Evolutionary conservation across 2,329 filamentous ascomycete species (phyloP).

Genomic region (Chaetomium strumarium): DNA sequence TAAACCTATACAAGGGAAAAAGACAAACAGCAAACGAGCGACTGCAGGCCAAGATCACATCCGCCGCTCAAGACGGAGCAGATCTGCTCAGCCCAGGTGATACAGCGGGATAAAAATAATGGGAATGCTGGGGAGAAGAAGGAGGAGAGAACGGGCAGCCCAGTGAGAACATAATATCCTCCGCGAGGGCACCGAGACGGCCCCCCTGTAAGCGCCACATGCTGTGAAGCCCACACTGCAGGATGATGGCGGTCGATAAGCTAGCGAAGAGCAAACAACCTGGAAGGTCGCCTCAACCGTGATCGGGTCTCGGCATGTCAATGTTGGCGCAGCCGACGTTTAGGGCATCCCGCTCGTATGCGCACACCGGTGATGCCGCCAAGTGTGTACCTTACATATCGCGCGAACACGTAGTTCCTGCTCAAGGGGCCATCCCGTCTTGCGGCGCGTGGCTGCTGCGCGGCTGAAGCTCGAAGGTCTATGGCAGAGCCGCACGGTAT

Average conservation of each 20-base stretch:
- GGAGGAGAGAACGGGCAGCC: neutral
- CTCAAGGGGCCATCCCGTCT: no score
- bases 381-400: no score
- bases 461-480: constrained; percentile 4
- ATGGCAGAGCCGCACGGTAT: constrained; percentile 7
- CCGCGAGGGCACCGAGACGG: neutral
- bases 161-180: neutral
- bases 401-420: neutral
- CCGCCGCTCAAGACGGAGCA: constrained; percentile 6
- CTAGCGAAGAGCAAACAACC: constrained; percentile 2
- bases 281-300: neutral
- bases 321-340: neutral
- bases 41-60: constrained; percentile 6
- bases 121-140: neutral
- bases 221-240: constrained; percentile 10
- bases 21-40: constrained; percentile 12
- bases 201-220: constrained; percentile 13
- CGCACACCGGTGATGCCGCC: neutral
- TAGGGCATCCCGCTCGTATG: neutral
- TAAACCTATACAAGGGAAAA: neutral
- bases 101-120: constrained; percentile 14
- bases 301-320: constrained; percentile 9
- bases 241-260: neutral
- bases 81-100: constrained; percentile 4
- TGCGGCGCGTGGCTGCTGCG: constrained; percentile 8